Evolutionary conservation across 495 filamentous ascomycete genomes (phyloP).

Genomic region (Talaromyces thailandensis): DNA sequence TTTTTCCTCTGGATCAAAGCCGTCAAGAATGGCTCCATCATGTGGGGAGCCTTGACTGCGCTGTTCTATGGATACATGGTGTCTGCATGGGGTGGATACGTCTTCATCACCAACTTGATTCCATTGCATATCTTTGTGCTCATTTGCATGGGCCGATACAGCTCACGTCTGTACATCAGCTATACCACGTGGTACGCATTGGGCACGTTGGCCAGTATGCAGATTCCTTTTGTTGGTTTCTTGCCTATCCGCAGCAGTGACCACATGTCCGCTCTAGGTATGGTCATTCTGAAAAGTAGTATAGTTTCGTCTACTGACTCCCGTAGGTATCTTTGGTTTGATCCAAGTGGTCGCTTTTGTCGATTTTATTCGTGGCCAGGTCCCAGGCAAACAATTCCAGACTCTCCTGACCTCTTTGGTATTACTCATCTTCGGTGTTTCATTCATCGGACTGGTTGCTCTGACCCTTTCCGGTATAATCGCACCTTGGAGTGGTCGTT

Average conservation of each 20-base stretch:
- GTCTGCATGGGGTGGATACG: slow-evolving; percentile 98
- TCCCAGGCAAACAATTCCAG: slow-evolving; percentile 92
- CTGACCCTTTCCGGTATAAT: slow-evolving; percentile 84
- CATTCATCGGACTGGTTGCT: slow-evolving; percentile 64
- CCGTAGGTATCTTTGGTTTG: slow-evolving; percentile 83
- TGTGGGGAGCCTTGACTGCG: slow-evolving; percentile 92
- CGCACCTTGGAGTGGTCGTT: slow-evolving; percentile 96
- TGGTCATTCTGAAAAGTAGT: slow-evolving; percentile 11
- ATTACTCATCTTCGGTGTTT: slow-evolving; percentile 64
- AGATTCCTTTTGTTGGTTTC: slow-evolving; percentile 98
- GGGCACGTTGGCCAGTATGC: slow-evolving; percentile 96
- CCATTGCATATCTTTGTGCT: slow-evolving; percentile 94
- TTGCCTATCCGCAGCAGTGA: slow-evolving; percentile 93
- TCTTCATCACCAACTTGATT: slow-evolving; percentile 98
- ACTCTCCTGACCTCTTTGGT: slow-evolving; percentile 71
- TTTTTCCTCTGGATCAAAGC: slow-evolving; percentile 99
- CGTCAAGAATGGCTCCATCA: slow-evolving; percentile 86
- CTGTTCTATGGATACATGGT: slow-evolving; percentile 99
- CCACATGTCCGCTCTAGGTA: slow-evolving; percentile 95
- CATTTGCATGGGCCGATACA: slow-evolving; percentile 94
- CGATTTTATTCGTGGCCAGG: slow-evolving; percentile 76
- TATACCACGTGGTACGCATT: slow-evolving; percentile 98
- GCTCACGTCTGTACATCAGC: slow-evolving; percentile 85
- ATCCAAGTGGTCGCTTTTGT: slow-evolving; percentile 91
- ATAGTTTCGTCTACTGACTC: not conserved